Conservation (phyloP, 108 stramenopile species). For the Parietichytrium sp. region DNA sequence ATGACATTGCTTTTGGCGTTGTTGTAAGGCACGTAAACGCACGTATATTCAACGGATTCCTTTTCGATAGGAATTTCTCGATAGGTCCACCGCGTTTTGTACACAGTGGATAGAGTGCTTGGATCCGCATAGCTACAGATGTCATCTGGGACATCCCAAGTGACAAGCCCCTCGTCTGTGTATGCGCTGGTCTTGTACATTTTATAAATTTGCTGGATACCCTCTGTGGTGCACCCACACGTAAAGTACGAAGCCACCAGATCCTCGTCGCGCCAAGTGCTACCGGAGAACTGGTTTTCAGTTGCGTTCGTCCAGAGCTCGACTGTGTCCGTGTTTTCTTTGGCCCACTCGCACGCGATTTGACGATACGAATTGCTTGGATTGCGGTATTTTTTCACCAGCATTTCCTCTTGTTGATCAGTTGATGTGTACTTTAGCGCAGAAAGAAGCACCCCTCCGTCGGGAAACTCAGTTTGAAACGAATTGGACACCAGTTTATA, state of each 20-base stretch:
- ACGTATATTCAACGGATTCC: neutral
- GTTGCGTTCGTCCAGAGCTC: neutral
- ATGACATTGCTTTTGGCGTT: neutral
- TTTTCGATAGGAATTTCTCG: neutral
- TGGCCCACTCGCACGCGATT: neutral
- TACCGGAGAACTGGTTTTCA: neutral
- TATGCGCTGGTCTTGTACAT: neutral
- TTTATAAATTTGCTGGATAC: neutral
- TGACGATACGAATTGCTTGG: neutral
- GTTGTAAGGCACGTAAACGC: neutral
- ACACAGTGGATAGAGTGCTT: neutral
- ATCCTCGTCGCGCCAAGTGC: neutral
- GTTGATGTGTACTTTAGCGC: neutral
- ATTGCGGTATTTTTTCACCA: neutral
- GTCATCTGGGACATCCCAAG: neutral
- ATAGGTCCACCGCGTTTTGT: conserved; percentile 13
- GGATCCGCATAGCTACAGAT: no score
- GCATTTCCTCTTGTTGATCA: neutral
- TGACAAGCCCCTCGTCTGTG: neutral
- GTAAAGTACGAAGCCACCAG: neutral
- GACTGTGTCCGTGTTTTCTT: neutral
- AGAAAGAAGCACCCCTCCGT: neutral
- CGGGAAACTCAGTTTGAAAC: neutral
- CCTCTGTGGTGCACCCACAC: neutral
- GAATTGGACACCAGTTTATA: neutral